Percentiles rank a stretch among this genome's conserved stretches.
Conservation (phyloP, 768 basidiomycete species). For the Leccinum arenicola region DNA sequence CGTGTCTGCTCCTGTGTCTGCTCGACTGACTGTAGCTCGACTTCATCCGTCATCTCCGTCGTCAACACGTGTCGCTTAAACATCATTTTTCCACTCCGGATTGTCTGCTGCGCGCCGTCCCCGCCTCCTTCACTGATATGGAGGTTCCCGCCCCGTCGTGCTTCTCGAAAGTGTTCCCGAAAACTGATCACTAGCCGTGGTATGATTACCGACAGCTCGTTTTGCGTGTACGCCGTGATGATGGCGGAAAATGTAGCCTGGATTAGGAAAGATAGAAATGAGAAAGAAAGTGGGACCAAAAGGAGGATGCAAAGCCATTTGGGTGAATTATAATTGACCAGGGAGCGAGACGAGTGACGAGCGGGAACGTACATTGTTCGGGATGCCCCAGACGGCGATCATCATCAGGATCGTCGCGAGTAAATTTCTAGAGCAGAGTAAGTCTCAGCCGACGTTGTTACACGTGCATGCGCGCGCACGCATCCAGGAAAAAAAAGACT, state of each 20-base stretch:
- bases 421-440: slow-evolving; percentile 8
- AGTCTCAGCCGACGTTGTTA: neutral
- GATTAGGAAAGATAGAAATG: neutral
- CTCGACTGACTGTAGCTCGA: slow-evolving; percentile 1
- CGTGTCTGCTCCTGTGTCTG: neutral
- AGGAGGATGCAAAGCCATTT: neutral
- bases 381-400: slow-evolving; percentile 15
- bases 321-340: neutral
- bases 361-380: slow-evolving; percentile 8
- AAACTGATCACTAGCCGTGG: slow-evolving; percentile 22
- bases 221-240: slow-evolving; percentile 16
- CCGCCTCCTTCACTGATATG: neutral
- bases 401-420: slow-evolving; percentile 17
- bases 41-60: slow-evolving; percentile 4
- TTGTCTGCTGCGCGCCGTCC: neutral
- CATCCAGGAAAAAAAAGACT: neutral
- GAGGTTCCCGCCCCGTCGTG: neutral
- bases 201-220: slow-evolving; percentile 16
- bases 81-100: slow-evolving; percentile 9
- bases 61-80: slow-evolving; percentile 1
- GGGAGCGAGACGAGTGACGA: neutral
- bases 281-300: too few species aligned
- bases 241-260: slow-evolving; percentile 10
- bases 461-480: neutral
- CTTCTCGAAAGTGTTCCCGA: slow-evolving; percentile 12